Percentiles rank a stretch among this genome's conserved stretches.
These are phyloP conservation scores for Pythium biforme DNA, from an alignment of 352 stramenopile genomes.

Conservation along the genomic window DNA sequence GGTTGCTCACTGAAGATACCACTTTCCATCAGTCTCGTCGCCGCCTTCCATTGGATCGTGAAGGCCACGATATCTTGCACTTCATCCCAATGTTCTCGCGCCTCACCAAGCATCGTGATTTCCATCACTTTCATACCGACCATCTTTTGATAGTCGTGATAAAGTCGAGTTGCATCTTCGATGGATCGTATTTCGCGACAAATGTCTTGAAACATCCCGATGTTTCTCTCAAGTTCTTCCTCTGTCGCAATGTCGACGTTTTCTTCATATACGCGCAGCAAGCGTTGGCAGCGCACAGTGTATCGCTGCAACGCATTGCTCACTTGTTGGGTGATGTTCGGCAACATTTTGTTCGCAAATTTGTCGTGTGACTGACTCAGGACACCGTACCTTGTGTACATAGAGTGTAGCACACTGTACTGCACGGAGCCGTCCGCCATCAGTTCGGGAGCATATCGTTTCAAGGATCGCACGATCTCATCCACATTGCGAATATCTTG, in stretches of 20 bases:
- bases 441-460: conserved; percentile 38
- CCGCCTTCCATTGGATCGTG: conserved; percentile 42
- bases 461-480: conserved; percentile 51
- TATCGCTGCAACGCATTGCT: conserved; percentile 55
- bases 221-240: conserved; percentile 59
- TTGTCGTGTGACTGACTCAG: conserved; percentile 54
- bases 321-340: conserved; percentile 70
- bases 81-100: conserved; percentile 45
- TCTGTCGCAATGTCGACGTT: conserved; percentile 42
- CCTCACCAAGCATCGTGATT: conserved; percentile 45
- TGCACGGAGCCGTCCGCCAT: conserved; percentile 31
- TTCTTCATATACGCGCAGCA: conserved; percentile 56
- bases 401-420: conserved; percentile 50
- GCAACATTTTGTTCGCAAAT: conserved; percentile 63
- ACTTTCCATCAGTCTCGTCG: conserved; percentile 57
- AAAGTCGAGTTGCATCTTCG: conserved; percentile 49
- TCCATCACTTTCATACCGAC: conserved; percentile 63
- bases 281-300: conserved; percentile 43
- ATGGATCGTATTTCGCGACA: conserved; percentile 45
- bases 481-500: conserved; percentile 74
- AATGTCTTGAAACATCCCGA: conserved; percentile 51
- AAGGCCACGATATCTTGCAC: conserved; percentile 59
- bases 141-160: conserved; percentile 71
- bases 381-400: conserved; percentile 46
- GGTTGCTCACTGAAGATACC: conserved; percentile 65